phyloP scores from a whole-genome alignment of 257 asterid genomes.

The Primulina huaijiensis region DNA sequence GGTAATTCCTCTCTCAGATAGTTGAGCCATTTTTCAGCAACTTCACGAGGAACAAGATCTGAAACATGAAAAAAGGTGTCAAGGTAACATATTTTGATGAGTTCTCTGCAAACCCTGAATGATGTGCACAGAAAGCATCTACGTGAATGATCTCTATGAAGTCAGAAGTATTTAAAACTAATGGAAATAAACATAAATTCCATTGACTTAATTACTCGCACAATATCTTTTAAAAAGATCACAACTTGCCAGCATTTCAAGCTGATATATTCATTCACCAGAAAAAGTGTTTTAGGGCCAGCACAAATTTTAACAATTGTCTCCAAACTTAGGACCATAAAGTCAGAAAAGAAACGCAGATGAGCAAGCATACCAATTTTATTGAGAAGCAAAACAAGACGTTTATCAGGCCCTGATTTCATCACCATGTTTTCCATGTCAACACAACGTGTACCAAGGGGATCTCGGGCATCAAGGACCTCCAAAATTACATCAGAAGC shows the following conservation, averaged over 20 bases:
- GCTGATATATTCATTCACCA: neutral
- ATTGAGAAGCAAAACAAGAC: constrained; percentile 80
- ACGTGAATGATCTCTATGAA: neutral
- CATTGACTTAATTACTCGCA: neutral
- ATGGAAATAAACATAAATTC: constrained; percentile 1
- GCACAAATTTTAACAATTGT: neutral
- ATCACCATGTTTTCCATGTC: constrained; percentile 94
- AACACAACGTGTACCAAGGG: constrained; percentile 82
- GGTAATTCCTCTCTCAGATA: constrained; percentile 94
- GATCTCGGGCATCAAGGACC: constrained; percentile 99
- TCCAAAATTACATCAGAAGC: constrained; percentile 94
- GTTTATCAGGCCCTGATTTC: constrained; percentile 73
- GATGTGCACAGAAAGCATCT: neutral
- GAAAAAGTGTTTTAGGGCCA: neutral
- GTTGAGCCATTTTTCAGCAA: constrained; percentile 92
- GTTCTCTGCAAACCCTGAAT: neutral
- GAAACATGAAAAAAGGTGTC: constrained; percentile 20
- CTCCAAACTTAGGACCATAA: neutral
- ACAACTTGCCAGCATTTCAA: neutral
- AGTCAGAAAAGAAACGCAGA: constrained; percentile 1
- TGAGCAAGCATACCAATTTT: constrained; percentile 62
- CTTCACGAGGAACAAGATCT: constrained; percentile 96
- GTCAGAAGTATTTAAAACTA: neutral
- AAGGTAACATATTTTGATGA: neutral
- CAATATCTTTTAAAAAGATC: neutral